These are phyloP conservation scores for Bretziella fagacearum DNA, from an alignment of 2,329 filamentous ascomycete species.

Conservation along the genomic window DNA sequence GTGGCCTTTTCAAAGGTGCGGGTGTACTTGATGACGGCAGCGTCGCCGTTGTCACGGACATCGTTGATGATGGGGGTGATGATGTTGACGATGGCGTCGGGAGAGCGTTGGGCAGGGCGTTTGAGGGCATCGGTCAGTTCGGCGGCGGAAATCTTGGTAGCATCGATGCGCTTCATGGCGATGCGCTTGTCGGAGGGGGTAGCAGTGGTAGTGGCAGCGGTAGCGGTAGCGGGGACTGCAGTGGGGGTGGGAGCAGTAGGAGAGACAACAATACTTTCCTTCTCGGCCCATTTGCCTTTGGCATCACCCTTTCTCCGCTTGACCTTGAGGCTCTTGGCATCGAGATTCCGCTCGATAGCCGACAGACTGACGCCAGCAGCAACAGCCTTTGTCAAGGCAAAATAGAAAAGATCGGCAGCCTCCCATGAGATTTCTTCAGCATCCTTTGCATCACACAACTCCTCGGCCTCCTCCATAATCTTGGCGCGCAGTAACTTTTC, in stretches of 20 bases:
- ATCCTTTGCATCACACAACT: constrained; percentile 72
- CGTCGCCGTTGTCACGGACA: constrained; percentile 68
- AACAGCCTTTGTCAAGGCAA: constrained; percentile 79
- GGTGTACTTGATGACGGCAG: constrained; percentile 77
- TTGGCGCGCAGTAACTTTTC: constrained; percentile 80
- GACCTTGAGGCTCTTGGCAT: constrained; percentile 88
- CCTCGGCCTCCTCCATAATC: constrained; percentile 96
- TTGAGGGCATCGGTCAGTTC: constrained; percentile 61
- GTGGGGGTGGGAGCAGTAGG: constrained; percentile 20
- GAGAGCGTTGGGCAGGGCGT: constrained; percentile 82
- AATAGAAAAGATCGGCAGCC: constrained; percentile 89
- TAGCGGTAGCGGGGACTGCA: constrained; percentile 17
- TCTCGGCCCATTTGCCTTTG: constrained; percentile 81
- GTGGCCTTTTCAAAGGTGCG: constrained; percentile 97
- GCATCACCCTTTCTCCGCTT: constrained; percentile 86
- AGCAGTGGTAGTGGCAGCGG: constrained; percentile 19
- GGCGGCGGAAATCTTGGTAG: constrained; percentile 42
- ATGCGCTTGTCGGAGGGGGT: constrained; percentile 40
- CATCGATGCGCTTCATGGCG: constrained; percentile 64
- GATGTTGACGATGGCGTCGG: constrained; percentile 83
- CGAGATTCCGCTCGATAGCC: constrained; percentile 81
- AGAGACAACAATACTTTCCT: constrained; percentile 47
- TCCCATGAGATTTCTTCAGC: constrained; percentile 82
- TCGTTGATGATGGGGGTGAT: constrained; percentile 84
- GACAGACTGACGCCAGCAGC: constrained; percentile 68